Conservation (phyloP, 2,329 filamentous ascomycete genomes). For the Aspergillus phoenicis region DNA sequence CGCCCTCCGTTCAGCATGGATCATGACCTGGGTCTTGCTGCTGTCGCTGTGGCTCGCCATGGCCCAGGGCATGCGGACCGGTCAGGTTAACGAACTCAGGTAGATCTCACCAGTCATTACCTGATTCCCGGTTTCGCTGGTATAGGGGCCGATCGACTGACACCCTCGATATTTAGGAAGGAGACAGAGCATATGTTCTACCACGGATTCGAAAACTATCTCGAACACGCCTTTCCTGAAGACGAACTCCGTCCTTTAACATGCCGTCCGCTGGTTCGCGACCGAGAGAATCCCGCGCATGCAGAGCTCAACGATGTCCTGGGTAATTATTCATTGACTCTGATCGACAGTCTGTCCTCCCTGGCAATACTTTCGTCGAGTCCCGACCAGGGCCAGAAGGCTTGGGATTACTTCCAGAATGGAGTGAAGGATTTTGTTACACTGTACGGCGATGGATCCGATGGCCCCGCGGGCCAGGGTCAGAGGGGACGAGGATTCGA, state of each 20-base stretch:
- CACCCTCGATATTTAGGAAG: constrained; percentile 32
- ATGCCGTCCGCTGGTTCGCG: constrained; percentile 81
- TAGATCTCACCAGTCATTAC: constrained; percentile 19
- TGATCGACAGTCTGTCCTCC: constrained; percentile 93
- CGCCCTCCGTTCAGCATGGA: constrained; percentile 36
- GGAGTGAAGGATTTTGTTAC: constrained; percentile 75
- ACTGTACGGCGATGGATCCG: constrained; percentile 82
- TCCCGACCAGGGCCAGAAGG: constrained; percentile 59
- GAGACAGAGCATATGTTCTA: constrained; percentile 77
- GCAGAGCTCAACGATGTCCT: constrained; percentile 92
- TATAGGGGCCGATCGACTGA: not conserved
- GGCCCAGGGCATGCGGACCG: constrained; percentile 39
- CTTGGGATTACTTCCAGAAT: constrained; percentile 74
- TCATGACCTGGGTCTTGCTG: constrained; percentile 37
- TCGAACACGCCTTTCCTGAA: constrained; percentile 90
- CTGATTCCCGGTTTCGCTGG: not conserved
- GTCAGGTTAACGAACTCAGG: constrained; percentile 41
- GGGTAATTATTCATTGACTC: constrained; percentile 93
- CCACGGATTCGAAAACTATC: constrained; percentile 95
- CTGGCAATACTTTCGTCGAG: constrained; percentile 84
- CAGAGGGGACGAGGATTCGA: constrained; percentile 80
- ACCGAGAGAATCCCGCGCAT: constrained; percentile 75
- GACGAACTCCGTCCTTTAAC: constrained; percentile 89
- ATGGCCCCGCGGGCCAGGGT: constrained; percentile 69
- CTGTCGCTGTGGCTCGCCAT: constrained; percentile 39